Conservation (phyloP, 2,329 filamentous ascomycete genomes). For the Fusarium luffae region DNA sequence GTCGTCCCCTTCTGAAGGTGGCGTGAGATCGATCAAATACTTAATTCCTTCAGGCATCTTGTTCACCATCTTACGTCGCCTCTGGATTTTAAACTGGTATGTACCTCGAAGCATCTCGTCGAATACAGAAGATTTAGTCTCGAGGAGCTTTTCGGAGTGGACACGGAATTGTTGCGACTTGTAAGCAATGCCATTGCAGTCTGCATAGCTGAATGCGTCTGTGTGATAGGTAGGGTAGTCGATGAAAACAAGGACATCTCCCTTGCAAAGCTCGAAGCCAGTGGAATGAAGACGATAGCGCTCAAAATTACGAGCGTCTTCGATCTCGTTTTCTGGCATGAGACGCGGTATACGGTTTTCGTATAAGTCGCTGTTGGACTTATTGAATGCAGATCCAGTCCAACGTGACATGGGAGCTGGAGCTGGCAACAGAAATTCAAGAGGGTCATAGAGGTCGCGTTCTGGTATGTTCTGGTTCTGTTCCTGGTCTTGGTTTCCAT, state of each 20-base stretch:
- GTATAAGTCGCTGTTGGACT: not conserved
- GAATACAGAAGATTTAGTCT: constrained; percentile 61
- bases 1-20: constrained; percentile 70
- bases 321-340: constrained; percentile 30
- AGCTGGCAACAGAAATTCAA: not conserved
- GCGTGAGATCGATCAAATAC: constrained; percentile 73
- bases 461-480: not conserved
- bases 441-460: not conserved
- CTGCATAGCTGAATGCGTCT: constrained; percentile 33
- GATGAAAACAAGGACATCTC: constrained; percentile 60
- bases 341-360: constrained; percentile 1
- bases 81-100: constrained; percentile 54
- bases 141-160: constrained; percentile 58
- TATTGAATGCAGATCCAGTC: constrained; percentile 37
- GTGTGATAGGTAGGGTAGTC: constrained; percentile 49
- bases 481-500: not conserved
- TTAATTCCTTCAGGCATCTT: constrained; percentile 58
- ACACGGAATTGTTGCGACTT: constrained; percentile 56
- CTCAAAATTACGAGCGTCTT: constrained; percentile 41
- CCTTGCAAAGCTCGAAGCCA: constrained; percentile 46
- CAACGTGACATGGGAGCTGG: constrained; percentile 25
- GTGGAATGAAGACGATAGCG: constrained; percentile 45
- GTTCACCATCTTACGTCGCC: constrained; percentile 52
- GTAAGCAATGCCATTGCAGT: constrained; percentile 52
- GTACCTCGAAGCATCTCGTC: constrained; percentile 56